phyloP scores from a whole-genome alignment of 768 basidiomycete genomes.

The Cyclocybe cylindracea region DNA sequence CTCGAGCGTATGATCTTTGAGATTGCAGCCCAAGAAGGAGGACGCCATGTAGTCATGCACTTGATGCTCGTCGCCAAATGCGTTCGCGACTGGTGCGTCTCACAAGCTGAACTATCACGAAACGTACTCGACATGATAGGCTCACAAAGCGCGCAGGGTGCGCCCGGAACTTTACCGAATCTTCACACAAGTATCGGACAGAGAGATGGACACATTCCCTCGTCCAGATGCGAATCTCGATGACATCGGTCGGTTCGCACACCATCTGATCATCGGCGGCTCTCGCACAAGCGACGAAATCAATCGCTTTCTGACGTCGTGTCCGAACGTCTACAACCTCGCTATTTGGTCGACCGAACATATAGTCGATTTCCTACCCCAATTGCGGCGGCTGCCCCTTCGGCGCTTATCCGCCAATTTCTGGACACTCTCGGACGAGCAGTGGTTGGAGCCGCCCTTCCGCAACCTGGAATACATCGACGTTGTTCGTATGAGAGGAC shows the following conservation, averaged over 20 bases:
- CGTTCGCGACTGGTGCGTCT: background rate
- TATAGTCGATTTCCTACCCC: background rate
- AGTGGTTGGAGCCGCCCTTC: background rate
- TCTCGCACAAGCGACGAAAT: background rate
- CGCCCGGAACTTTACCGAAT: background rate
- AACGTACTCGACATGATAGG: too few relatives aligned
- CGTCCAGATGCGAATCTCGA: background rate
- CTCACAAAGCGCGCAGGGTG: background rate
- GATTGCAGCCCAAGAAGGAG: background rate
- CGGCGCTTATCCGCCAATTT: background rate
- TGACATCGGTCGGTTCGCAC: background rate
- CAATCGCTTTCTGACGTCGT: background rate
- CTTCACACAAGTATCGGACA: background rate
- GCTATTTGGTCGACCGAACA: background rate
- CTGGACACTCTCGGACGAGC: background rate
- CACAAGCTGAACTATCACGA: too few relatives aligned
- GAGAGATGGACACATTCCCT: background rate
- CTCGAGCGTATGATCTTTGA: slow-evolving; percentile 5
- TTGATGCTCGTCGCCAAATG: background rate
- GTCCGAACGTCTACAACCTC: background rate
- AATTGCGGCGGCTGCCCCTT: background rate
- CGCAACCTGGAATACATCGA: slow-evolving; percentile 1
- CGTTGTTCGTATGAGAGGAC: background rate
- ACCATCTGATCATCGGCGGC: background rate
- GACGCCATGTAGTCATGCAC: background rate